A percentile compares a stretch with the other conserved stretches of the same genome.
These are phyloP conservation scores for Lyophyllum semitale DNA, from an alignment of 768 basidiomycete genomes.

Conservation along the genomic window DNA sequence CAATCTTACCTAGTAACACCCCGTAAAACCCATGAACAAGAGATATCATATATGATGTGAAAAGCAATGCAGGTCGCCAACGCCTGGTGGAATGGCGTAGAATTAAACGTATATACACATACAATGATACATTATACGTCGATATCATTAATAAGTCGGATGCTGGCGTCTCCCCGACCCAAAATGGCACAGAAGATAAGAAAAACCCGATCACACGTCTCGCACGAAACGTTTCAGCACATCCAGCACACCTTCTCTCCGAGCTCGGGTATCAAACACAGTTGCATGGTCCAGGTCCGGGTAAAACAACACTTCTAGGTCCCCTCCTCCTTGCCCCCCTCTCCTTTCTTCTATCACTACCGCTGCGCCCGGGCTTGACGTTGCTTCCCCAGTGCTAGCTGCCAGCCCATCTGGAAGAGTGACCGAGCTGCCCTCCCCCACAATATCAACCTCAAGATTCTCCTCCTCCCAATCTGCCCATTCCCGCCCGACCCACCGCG, in stretches of 20 bases:
- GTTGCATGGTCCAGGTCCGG: conserved; percentile 40
- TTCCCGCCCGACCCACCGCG: conserved; percentile 23
- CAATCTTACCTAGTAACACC: too few species aligned
- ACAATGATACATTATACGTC: too few species aligned
- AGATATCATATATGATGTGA: too few species aligned
- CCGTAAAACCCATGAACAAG: too few species aligned
- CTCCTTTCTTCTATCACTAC: background rate
- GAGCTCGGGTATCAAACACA: conserved; percentile 36
- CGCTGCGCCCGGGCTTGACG: background rate
- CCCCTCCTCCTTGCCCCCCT: conserved; percentile 7
- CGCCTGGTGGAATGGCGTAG: too few species aligned
- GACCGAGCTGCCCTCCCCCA: background rate
- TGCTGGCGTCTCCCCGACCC: too few species aligned
- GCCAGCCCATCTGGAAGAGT: background rate
- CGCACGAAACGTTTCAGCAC: conserved; percentile 26
- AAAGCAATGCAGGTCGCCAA: too few species aligned
- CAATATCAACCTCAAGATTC: background rate
- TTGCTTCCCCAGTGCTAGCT: background rate
- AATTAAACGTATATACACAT: too few species aligned
- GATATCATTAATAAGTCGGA: background rate
- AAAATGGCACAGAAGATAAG: background rate
- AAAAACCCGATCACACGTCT: background rate
- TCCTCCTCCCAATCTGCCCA: conserved; percentile 5
- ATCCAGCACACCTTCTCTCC: conserved; percentile 28
- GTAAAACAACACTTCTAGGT: conserved; percentile 38